Conservation (phyloP, 2,329 filamentous ascomycete genomes). For the Cephalotrichum gorgonifer region DNA sequence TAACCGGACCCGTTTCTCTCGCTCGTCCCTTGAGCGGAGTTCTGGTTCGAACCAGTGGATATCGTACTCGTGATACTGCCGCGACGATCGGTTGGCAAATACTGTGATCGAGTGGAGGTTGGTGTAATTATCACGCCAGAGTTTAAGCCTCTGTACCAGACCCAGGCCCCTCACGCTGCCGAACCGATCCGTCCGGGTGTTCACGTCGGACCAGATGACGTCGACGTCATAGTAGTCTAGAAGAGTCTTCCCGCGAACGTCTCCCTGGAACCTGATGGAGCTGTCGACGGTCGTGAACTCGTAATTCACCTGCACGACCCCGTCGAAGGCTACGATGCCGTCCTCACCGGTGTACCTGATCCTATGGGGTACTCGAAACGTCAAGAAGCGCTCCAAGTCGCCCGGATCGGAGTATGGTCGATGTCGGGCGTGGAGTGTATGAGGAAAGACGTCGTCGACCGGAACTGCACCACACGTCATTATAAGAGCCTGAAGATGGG, state of each 20-base stretch:
- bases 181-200: slow-evolving; percentile 37
- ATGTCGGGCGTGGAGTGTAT: slow-evolving; percentile 39
- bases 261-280: slow-evolving; percentile 37
- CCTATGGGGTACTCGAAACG: slow-evolving; percentile 35
- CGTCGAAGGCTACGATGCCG: slow-evolving; percentile 35
- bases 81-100: slow-evolving; percentile 34
- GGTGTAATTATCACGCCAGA: slow-evolving; percentile 39
- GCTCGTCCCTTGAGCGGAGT: slow-evolving; percentile 33
- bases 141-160: slow-evolving; percentile 39
- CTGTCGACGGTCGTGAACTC: slow-evolving; percentile 38
- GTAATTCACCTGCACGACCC: slow-evolving; percentile 36
- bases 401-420: slow-evolving; percentile 37
- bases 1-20: slow-evolving; percentile 33
- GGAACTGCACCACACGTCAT: slow-evolving; percentile 24
- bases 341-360: slow-evolving; percentile 36
- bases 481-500: background rate
- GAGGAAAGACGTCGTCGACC: slow-evolving; percentile 35
- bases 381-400: slow-evolving; percentile 37
- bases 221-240: slow-evolving; percentile 42
- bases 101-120: slow-evolving; percentile 36
- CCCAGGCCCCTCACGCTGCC: slow-evolving; percentile 39
- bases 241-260: slow-evolving; percentile 34
- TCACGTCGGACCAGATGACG: slow-evolving; percentile 39
- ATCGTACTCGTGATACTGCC: slow-evolving; percentile 36
- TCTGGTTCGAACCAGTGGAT: slow-evolving; percentile 37